phyloP scores from a whole-genome alignment of 2,329 filamentous ascomycete genomes.

The Plectosphaerella cucumerina region DNA sequence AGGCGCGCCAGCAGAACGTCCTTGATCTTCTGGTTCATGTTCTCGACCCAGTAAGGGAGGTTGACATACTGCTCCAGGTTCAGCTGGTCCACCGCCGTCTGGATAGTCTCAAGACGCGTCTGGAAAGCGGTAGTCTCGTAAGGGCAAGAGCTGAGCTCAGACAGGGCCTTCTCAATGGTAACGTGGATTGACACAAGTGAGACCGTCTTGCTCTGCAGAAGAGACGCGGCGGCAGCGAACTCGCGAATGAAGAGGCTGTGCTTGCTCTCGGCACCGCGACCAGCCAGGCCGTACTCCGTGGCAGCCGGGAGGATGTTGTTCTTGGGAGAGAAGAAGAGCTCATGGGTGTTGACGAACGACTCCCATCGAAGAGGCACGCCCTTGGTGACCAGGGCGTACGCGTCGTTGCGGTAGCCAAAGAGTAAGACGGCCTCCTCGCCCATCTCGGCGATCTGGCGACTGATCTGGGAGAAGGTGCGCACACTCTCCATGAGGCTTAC shows the following conservation, averaged over 20 bases:
- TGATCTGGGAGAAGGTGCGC: slow-evolving; percentile 86
- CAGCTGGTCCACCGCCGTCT: slow-evolving; percentile 90
- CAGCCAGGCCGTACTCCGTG: slow-evolving; percentile 34
- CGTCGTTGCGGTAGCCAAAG: slow-evolving; percentile 87
- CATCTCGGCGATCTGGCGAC: slow-evolving; percentile 80
- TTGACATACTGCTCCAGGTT: slow-evolving; percentile 97
- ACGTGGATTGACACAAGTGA: slow-evolving; percentile 74
- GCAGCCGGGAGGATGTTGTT: slow-evolving; percentile 31
- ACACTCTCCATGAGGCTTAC: slow-evolving; percentile 99
- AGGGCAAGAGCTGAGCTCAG: slow-evolving; percentile 77
- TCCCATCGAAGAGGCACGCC: slow-evolving; percentile 93
- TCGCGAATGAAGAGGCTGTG: slow-evolving; percentile 96
- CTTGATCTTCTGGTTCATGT: slow-evolving; percentile 84
- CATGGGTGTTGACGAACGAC: slow-evolving; percentile 95
- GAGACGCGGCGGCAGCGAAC: slow-evolving; percentile 80
- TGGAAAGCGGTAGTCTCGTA: slow-evolving; percentile 81
- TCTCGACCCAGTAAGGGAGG: slow-evolving; percentile 81
- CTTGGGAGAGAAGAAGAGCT: slow-evolving; percentile 65
- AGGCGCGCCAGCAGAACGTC: slow-evolving; percentile 74
- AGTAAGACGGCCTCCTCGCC: slow-evolving; percentile 81
- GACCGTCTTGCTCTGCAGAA: slow-evolving; percentile 82
- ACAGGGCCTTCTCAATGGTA: slow-evolving; percentile 75
- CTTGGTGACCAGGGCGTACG: slow-evolving; percentile 77
- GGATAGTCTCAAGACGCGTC: slow-evolving; percentile 76
- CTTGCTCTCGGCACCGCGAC: slow-evolving; percentile 71